A percentile compares a stretch with the other conserved stretches of the same genome.
phyloP scores from a whole-genome alignment of 768 basidiomycete genomes.

The Candolleomyces aberdarensis region DNA sequence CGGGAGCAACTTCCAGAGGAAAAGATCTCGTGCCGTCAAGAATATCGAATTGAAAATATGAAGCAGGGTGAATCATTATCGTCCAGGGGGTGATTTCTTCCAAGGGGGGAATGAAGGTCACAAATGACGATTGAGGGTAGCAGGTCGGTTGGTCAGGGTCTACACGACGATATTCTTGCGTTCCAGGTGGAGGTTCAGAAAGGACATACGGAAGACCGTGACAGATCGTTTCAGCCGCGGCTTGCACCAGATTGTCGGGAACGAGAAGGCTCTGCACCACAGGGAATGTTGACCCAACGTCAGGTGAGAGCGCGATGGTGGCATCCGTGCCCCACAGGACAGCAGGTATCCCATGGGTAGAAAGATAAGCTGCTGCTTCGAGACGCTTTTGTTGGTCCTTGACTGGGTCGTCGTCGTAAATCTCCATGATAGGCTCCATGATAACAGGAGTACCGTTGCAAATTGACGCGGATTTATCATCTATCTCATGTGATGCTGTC shows the following conservation, averaged over 20 bases:
- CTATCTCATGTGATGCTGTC: no score
- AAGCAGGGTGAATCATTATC: constrained; percentile 13
- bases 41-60: constrained; percentile 11
- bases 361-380: neutral
- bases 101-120: neutral
- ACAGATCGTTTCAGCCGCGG: neutral
- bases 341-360: neutral
- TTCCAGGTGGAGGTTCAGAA: neutral
- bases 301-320: neutral
- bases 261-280: neutral
- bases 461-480: no score
- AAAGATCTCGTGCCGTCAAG: constrained; percentile 11
- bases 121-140: neutral
- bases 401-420: neutral
- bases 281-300: no score
- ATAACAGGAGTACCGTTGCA: no score
- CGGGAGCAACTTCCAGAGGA: constrained; percentile 10
- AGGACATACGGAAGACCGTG: neutral
- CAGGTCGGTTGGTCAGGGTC: neutral
- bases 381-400: neutral
- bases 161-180: neutral
- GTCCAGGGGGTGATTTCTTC: constrained; percentile 3
- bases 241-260: neutral
- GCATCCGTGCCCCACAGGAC: neutral
- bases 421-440: no score